These are phyloP conservation scores for Polytrichum commune DNA, from an alignment of 225 moss, liverwort and hornwort genomes.

Conservation along the genomic window DNA sequence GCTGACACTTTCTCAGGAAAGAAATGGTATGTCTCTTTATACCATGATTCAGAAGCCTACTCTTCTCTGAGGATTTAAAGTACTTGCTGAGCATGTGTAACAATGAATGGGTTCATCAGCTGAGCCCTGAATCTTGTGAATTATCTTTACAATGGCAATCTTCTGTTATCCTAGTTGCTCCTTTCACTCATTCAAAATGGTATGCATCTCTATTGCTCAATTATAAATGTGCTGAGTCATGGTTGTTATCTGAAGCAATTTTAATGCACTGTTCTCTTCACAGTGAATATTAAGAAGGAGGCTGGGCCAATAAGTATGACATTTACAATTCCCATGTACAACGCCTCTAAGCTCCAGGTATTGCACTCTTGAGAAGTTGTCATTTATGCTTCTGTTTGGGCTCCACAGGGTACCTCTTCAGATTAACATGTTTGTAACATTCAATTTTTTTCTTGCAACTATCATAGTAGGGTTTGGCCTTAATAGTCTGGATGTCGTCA, in stretches of 20 bases:
- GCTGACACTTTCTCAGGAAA: slow-evolving; percentile 86
- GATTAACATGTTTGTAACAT: too few relatives aligned
- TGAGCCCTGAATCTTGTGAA: neutral
- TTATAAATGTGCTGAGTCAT: too few relatives aligned
- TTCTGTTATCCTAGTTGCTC: neutral
- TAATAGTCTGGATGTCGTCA: too few relatives aligned
- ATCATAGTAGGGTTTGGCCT: too few relatives aligned
- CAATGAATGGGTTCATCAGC: too few relatives aligned
- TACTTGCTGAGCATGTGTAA: too few relatives aligned
- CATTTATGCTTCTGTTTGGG: too few relatives aligned
- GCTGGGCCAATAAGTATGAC: slow-evolving; percentile 98
- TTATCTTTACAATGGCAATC: too few relatives aligned
- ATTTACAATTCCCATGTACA: slow-evolving; percentile 97
- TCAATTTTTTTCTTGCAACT: neutral
- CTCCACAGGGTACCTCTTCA: too few relatives aligned
- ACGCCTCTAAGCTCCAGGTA: slow-evolving; percentile 93
- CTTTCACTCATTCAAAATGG: neutral
- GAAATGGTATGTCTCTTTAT: slow-evolving; percentile 51
- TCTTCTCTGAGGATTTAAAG: neutral
- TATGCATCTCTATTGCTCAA: too few relatives aligned
- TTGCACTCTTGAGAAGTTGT: neutral
- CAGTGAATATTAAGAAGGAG: slow-evolving; percentile 97
- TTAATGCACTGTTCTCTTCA: slow-evolving; percentile 1
- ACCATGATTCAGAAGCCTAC: too few relatives aligned
- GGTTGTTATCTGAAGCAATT: too few relatives aligned